Conservation (phyloP, 169 alveolate species). For the Babesia microti region DNA sequence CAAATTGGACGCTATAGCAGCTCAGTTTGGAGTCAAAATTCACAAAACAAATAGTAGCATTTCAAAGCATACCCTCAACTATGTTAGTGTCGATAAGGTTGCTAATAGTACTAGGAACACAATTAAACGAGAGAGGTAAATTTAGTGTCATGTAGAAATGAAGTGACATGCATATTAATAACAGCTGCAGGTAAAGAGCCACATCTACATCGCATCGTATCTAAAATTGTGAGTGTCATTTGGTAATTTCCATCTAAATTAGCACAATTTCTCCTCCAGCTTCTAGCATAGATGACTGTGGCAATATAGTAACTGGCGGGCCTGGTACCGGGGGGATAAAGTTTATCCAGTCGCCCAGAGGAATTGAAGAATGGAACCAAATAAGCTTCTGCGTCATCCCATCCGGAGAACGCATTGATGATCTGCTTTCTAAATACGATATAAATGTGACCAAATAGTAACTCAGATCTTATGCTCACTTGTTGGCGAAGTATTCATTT, state of each 20-base stretch:
- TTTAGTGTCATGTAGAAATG: no score
- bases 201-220: slow-evolving; percentile 19
- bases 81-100: no score
- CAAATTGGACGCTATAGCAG: no score
- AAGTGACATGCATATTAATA: slow-evolving; percentile 14
- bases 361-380: slow-evolving; percentile 54
- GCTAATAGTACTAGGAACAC: no score
- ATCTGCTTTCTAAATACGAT: no score
- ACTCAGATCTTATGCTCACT: slow-evolving; percentile 43
- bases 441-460: no score
- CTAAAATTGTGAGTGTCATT: slow-evolving; percentile 18
- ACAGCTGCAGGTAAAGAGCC: slow-evolving; percentile 37
- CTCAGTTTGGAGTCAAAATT: no score
- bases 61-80: no score
- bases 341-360: slow-evolving; percentile 55
- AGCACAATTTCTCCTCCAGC: slow-evolving; percentile 49
- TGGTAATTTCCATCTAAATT: slow-evolving; percentile 4
- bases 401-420: slow-evolving; percentile 35
- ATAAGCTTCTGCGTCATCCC: slow-evolving; percentile 61
- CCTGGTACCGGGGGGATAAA: slow-evolving; percentile 68
- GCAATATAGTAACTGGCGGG: slow-evolving; percentile 54
- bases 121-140: no score
- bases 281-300: slow-evolving; percentile 50
- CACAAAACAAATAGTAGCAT: no score
- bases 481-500: slow-evolving; percentile 57